phyloP scores from a whole-genome alignment of 805 yeast species.

The Wickerhamomyces ciferrii region DNA sequence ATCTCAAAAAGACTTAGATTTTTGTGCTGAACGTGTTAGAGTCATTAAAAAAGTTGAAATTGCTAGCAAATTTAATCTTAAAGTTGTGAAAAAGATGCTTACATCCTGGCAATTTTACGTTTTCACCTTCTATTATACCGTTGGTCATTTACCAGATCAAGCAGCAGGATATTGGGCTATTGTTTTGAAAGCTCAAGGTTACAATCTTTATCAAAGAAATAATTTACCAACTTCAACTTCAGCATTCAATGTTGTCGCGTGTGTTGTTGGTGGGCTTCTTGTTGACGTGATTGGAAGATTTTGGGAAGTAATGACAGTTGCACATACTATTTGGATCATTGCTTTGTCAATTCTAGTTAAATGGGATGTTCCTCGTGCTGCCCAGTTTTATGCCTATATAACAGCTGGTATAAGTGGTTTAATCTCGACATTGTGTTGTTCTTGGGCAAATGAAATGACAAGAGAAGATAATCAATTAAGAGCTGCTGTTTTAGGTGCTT shows the following conservation, averaged over 20 bases:
- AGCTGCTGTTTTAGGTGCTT: slow-evolving; percentile 17
- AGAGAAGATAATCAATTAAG: slow-evolving; percentile 20
- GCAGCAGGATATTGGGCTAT: slow-evolving; percentile 8
- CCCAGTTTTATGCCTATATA: neutral
- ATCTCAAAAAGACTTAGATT: too few species aligned
- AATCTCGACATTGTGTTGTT: slow-evolving; percentile 4
- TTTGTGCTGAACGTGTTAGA: neutral
- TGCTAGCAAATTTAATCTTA: too few species aligned
- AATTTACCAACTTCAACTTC: neutral
- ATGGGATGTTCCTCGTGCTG: slow-evolving; percentile 2
- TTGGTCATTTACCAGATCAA: slow-evolving; percentile 10
- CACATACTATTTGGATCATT: neutral
- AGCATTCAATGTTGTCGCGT: neutral
- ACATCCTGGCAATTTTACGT: slow-evolving; percentile 11
- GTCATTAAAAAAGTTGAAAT: neutral
- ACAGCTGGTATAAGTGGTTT: neutral
- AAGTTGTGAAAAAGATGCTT: too few species aligned
- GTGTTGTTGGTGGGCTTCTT: neutral
- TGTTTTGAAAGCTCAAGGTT: slow-evolving; percentile 1
- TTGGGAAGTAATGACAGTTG: neutral
- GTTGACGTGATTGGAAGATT: neutral
- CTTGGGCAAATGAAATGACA: slow-evolving; percentile 20
- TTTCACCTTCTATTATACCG: slow-evolving; percentile 11
- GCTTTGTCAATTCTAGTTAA: neutral
- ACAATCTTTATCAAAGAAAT: slow-evolving; percentile 1